Evolutionary conservation across 306 rosid species (phyloP), one percentile per base, ranked within the genome.

Genomic region (Rosa chinensis): DNA sequence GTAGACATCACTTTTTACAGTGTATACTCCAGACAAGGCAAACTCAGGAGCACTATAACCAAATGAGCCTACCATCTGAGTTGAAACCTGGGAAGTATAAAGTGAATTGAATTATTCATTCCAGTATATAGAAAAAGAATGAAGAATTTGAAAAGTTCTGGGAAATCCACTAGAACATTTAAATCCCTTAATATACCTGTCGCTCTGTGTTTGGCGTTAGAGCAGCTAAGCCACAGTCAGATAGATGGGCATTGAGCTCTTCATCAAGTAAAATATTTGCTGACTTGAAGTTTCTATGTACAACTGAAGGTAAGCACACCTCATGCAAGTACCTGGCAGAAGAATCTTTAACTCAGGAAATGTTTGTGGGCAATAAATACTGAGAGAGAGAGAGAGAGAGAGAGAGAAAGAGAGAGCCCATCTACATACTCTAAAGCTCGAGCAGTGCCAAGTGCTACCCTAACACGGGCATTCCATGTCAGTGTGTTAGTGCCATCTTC

Each of bases 11-110:
- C 99, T 96, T 82, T 96, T 96, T 73, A 96, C 99, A 0, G 98
- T 96, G 89, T 96, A 96, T 52, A 91, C 59, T 74, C 99, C 99
- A 28, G 98, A 96, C 78, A 93, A 84, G 75, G 98, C 94, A 79
- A 93, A 96, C 83, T 96, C 98, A 0, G 99, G 99, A 85, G 97
- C 99, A 70, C 99, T 93, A 76, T 96, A 96, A 81, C 99, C 99
- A 80, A 96, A 96, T 40, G 97, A 92, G 71, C 99, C 99, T 6
- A 96, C 92, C 97, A 96, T 90, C 78, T 93, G 99, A 77, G 99
- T 90, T 69, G 96, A 90, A 73, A 95, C 90, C 99, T 95, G 94
- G 40, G 56, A 71, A 80, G 71, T 66, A 77, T 64, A n/a, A 85
- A 78, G 66, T 14, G 58, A 8, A 80, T 75, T 66, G 52, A 62